These are phyloP conservation scores for Alternaria alternata DNA, from an alignment of 2,329 filamentous ascomycete genomes.

Conservation along the genomic window DNA sequence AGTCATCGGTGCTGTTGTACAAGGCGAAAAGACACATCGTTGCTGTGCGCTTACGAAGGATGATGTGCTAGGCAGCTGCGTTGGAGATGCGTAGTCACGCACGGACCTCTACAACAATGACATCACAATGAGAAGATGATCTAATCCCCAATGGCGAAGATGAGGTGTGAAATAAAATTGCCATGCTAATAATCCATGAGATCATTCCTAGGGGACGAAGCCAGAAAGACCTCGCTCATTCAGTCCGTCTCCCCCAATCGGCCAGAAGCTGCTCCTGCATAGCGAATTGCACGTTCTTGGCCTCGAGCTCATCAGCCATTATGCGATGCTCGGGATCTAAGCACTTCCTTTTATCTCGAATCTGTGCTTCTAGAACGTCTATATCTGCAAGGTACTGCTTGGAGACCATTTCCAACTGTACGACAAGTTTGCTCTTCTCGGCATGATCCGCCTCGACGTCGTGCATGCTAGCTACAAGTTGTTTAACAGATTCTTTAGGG, in stretches of 20 bases:
- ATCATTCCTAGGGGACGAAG: neutral
- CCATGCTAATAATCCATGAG: neutral
- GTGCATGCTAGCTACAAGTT: constrained; percentile 17
- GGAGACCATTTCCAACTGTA: constrained; percentile 3
- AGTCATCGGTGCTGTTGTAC: neutral
- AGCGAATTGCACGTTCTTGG: constrained; percentile 10
- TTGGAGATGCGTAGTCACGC: neutral
- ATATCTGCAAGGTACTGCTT: neutral
- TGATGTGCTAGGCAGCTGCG: neutral
- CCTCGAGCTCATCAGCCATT: constrained; percentile 21
- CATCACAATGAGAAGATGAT: neutral
- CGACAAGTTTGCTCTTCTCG: neutral
- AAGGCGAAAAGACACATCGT: neutral
- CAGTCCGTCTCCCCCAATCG: neutral
- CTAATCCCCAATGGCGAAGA: neutral
- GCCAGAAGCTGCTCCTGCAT: constrained; percentile 13
- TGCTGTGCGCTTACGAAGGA: neutral
- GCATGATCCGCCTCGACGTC: constrained; percentile 4
- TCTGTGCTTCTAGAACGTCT: neutral
- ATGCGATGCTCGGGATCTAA: constrained; percentile 7
- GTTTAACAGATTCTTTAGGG: constrained; percentile 6
- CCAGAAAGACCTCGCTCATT: neutral
- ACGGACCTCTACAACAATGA: constrained; percentile 4
- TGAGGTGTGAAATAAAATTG: neutral
- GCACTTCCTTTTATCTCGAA: constrained; percentile 2